Percentiles rank a stretch among this genome's conserved stretches.
Conservation (phyloP, 495 filamentous ascomycete species). For the Penicillium atrosanguineum region DNA sequence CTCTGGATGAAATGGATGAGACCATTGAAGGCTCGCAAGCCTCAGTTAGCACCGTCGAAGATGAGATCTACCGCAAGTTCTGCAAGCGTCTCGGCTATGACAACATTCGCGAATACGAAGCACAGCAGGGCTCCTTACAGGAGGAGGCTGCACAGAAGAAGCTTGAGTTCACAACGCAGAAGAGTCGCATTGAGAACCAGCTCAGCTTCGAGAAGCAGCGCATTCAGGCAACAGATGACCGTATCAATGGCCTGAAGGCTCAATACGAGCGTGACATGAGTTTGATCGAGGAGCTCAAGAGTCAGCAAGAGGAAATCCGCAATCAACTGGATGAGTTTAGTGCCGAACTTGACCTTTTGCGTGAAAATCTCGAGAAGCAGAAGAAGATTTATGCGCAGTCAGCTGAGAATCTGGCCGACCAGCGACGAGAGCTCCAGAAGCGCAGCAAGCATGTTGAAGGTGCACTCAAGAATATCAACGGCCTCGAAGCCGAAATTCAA, state of each 20-base stretch:
- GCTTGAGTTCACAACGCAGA: constrained; percentile 81
- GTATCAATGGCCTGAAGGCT: constrained; percentile 65
- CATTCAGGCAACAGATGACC: constrained; percentile 62
- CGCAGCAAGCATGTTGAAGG: constrained; percentile 76
- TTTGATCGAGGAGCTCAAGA: constrained; percentile 65
- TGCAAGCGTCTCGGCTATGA: constrained; percentile 83
- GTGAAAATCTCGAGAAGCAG: constrained; percentile 65
- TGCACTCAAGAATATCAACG: constrained; percentile 72
- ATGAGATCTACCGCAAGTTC: constrained; percentile 84
- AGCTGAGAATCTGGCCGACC: constrained; percentile 72
- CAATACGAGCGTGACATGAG: constrained; percentile 61
- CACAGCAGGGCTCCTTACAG: constrained; percentile 85
- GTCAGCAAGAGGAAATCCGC: constrained; percentile 71
- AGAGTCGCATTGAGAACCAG: constrained; percentile 72
- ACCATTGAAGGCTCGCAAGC: constrained; percentile 66
- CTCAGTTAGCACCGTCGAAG: constrained; percentile 82
- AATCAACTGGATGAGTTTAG: constrained; percentile 67
- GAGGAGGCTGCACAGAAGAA: constrained; percentile 85
- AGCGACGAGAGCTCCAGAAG: constrained; percentile 81
- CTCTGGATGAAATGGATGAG: constrained; percentile 62
- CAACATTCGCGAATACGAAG: constrained; percentile 89
- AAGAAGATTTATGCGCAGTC: constrained; percentile 64
- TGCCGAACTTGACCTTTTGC: constrained; percentile 73
- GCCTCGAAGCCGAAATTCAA: constrained; percentile 78
- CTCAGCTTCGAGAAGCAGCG: constrained; percentile 74